Evolutionary conservation across 2,329 filamentous ascomycete genomes (phyloP), one percentile per base, ranked within the genome.

Genomic region (Fusarium sp.): DNA sequence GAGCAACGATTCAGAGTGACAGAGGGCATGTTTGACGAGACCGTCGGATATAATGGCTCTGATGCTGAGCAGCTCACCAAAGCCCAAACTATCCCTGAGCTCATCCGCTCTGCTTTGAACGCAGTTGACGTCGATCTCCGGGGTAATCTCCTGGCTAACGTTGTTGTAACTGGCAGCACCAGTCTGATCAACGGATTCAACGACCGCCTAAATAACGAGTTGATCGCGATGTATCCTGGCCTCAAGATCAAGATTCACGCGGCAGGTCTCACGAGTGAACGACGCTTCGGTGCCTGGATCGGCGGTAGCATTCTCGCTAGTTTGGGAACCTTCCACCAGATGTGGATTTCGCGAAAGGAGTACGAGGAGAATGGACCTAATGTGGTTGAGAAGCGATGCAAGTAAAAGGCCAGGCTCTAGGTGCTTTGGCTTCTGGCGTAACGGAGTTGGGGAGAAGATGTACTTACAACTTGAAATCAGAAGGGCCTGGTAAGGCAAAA

Each of bases 271-370:
- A 93, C 93, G 2, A 93, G 92, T 42, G 97, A 99, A 87, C 87
- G 97, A 61, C 93, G 95, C 75, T 98, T 97, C 82, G 95, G 94
- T 28, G 92, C 94, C 56, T 99, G 96, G 96, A 95, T 99, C 76
- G 96, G 97, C 52, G 96, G 96, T 51, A 98, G 95, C 83, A 98
- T 99, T 77, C 86, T 99, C 76, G 95, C 94, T 12, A 98, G 95
- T 83, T 83, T 99, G 84, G 97, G 97, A 15, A 98, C 95, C 20
- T 99, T 99, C 85, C 96, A 99, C 85, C 96, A 99, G 86, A 96
- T 99, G 93, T 99, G 96, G 96, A 97, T 99, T 78, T 96, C 93
- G 30, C 94, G 91, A 83, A 97, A 98, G 87, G 96, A 99, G 86
- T 98, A 98, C 79, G 95, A 98, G 74, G 97, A 99, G 87, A 95